Evolutionary conservation across 2,329 filamentous ascomycete genomes (phyloP).

Genomic region (Rachicladosporium sp.): DNA sequence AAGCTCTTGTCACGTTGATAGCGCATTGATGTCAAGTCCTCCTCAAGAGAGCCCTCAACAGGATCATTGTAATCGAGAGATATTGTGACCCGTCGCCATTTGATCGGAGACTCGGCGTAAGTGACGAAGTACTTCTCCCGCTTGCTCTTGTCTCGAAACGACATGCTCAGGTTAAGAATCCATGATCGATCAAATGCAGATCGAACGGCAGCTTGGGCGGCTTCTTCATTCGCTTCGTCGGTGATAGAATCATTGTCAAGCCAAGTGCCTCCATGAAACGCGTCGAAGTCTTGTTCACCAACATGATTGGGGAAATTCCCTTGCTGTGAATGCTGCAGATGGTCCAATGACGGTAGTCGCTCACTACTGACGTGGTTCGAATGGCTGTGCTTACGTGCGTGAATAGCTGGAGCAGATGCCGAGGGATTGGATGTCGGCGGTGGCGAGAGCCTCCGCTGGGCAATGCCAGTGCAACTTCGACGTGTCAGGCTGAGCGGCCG

Average conservation of each 20-base stretch:
- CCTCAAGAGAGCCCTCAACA: constrained; percentile 69
- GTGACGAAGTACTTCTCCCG: constrained; percentile 98
- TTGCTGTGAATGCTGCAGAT: too few relatives aligned
- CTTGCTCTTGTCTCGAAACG: constrained; percentile 84
- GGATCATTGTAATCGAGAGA: constrained; percentile 85
- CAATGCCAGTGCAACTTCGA: too few relatives aligned
- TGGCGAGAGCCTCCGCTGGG: too few relatives aligned
- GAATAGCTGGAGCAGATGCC: too few relatives aligned
- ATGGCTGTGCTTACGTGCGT: too few relatives aligned
- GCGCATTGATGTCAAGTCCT: constrained; percentile 62
- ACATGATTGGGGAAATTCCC: too few relatives aligned
- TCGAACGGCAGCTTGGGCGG: constrained; percentile 52
- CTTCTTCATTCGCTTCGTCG: constrained; percentile 22
- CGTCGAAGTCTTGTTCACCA: not conserved
- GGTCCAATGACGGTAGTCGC: too few relatives aligned
- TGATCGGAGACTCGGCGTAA: constrained; percentile 65
- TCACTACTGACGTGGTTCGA: too few relatives aligned
- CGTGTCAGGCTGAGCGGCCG: too few relatives aligned
- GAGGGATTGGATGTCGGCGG: too few relatives aligned
- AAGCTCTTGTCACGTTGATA: constrained; percentile 87
- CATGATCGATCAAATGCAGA: constrained; percentile 70
- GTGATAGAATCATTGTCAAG: constrained; percentile 14
- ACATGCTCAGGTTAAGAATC: constrained; percentile 98
- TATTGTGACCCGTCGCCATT: constrained; percentile 81
- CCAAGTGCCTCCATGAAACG: not conserved